Base-by-base conservation (phyloP, 805 yeast genomes). In the Ogataea paraovalis region DNA sequence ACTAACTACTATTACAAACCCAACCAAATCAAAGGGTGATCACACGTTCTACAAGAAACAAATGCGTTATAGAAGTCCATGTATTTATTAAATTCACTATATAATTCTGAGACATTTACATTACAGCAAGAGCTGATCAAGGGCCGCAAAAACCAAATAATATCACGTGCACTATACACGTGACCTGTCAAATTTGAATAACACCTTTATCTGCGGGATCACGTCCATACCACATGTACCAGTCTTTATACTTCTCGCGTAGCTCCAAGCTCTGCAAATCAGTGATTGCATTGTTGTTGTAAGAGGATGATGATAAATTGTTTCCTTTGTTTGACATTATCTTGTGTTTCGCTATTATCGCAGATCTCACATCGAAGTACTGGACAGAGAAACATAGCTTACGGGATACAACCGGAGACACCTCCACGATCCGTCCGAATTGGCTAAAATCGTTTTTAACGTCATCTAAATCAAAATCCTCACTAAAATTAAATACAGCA, bases 161-260 rank as follows among this genome's bases (percentile, higher is more conserved):
- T n/a, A n/a, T n/a, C 28, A 25, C 28, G 28, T 25, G 28, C 6
- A 25, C 28, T 25, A 25, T 7, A 34, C 38, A 20, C 16, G 38
- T 22, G 13, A 21, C 23, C 8, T 4, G 55, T 40, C 33, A 55
- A 22, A 49, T 47, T 6, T 49, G 44, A 19, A 49, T 43, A 33
- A 51, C 53, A 55, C 64, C 83, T 64, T 50, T 70, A 53, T 85
- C 90, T 6, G 87, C 72, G 1, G 78, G 76, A 61, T 87, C 95
- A 39, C 73, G 75, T 0, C 85, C 87, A 54, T 78, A 87, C 80
- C 82, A 76, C 1, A 83, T 65, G 7, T 71, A 64, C 94, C 94
- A 87, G 4, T 70, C 76, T 10, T 61, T 62, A 56, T 82, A 86
- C 54, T 74, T 79, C 4, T 53, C 54, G 45, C 68, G 58, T 54